Conservation (phyloP, 2,329 filamentous ascomycete species). For the Aspergillus eucalypticola region DNA sequence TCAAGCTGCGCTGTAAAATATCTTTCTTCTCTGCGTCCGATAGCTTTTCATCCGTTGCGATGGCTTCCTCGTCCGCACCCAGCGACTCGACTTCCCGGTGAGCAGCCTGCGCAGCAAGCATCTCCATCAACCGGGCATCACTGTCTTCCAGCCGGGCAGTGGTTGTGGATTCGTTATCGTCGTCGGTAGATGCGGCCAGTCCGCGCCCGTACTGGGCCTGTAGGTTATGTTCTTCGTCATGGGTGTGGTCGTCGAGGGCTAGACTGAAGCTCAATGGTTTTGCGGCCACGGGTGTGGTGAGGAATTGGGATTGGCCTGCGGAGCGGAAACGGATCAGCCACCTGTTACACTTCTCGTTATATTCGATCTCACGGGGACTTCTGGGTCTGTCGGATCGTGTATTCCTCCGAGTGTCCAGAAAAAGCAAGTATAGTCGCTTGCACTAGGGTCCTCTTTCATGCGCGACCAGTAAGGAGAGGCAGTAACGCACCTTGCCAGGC, state of each 20-base stretch:
- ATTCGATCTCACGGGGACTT: background rate
- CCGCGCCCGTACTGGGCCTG: conserved; percentile 37
- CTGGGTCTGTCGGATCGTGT: background rate
- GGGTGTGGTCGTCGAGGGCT: conserved; percentile 73
- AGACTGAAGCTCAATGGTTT: conserved; percentile 86
- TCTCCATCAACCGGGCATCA: conserved; percentile 87
- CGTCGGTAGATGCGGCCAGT: conserved; percentile 21
- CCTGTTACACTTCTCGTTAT: background rate
- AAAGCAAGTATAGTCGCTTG: background rate
- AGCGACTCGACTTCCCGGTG: conserved; percentile 69
- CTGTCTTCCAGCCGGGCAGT: conserved; percentile 67
- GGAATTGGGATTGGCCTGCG: conserved; percentile 89
- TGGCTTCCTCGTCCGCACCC: conserved; percentile 76
- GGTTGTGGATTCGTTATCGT: conserved; percentile 39
- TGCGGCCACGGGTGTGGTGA: conserved; percentile 80
- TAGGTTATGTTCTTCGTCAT: conserved; percentile 60
- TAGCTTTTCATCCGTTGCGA: conserved; percentile 72
- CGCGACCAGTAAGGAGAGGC: conserved; percentile 5
- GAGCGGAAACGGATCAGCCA: conserved; percentile 8
- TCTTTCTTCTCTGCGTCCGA: conserved; percentile 75
- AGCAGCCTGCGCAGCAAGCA: conserved; percentile 91
- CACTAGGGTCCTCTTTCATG: background rate
- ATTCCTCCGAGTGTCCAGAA: background rate
- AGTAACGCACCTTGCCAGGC: conserved; percentile 83
- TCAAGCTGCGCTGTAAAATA: conserved; percentile 80